Evolutionary conservation across 768 basidiomycete species (phyloP), one percentile per base, ranked within the genome.

Genomic region (Lentinula sp.): DNA sequence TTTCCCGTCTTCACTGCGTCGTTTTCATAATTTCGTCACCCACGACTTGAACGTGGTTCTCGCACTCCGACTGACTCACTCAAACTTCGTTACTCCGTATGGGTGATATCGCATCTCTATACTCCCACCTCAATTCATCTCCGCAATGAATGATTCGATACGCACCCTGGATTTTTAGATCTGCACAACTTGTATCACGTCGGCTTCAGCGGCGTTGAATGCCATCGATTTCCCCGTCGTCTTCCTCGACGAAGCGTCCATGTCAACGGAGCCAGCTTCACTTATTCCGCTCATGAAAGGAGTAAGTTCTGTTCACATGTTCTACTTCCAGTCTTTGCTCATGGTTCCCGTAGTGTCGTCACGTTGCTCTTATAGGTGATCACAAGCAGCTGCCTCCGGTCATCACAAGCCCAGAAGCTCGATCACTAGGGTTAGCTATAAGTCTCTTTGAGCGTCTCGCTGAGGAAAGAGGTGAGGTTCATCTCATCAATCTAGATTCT

Each of bases 321-420:
- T 64, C 33, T 49, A 36, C 28, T 32, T 62, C 50, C 57, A 37
- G 28, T 57, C 62, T 36, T 56, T 57, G 66, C 63, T 62, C 18
- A 28, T 20, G 8, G 61, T 41, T 12, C 62, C 64, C 52, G 62
- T 68, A 95, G 93, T 88, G 87, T 7, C 80, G 77, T 56, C 95
- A 97, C 66, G 79, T 93, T 36, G 85, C 93, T 1, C 82, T 98
- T 50, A 95, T 98, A 66, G 95, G 95, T n/a, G 95, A 98, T 74
- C 95, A 98, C 73, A 96, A 96, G 68, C 95, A 98, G 70, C 79
- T 98, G 9, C 93, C 95, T 7, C 93, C 95, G 0, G 84, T 96
- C 63, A 91, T 96, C 61, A 78, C 84, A 20, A 93, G 90, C 63
- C 79, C 80, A 20, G 85, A 91, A 69, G 95, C 93, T 0, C 80